These are phyloP conservation scores for Malassezia nana DNA, from an alignment of 1,284 basidiomycete genomes.

Conservation along the genomic window DNA sequence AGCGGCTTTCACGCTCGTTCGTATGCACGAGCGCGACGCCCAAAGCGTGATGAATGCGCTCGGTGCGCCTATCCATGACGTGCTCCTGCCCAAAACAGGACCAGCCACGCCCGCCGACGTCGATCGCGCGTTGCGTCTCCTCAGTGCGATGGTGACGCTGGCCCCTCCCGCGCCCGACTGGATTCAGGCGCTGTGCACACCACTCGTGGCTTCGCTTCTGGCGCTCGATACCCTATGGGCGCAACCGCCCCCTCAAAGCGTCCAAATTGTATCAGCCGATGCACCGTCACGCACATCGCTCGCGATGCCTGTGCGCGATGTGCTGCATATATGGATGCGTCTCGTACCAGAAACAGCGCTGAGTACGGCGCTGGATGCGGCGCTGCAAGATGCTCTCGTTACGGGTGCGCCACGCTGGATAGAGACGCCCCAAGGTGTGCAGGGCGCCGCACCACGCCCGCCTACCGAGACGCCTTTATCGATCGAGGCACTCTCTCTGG, in stretches of 20 bases:
- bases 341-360: conserved; percentile 20
- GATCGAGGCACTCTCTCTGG: not conserved
- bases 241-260: conserved; percentile 13
- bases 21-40: conserved; percentile 24
- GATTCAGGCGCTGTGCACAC: conserved; percentile 24
- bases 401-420: not conserved
- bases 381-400: not conserved
- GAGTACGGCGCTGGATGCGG: conserved; percentile 9
- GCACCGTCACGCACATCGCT: not conserved
- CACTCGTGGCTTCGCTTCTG: conserved; percentile 26
- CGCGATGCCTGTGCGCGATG: conserved; percentile 18
- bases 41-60: conserved; percentile 11
- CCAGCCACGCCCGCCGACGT: not conserved
- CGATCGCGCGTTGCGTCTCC: conserved; percentile 19
- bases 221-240: conserved; percentile 22
- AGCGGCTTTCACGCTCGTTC: conserved; percentile 27
- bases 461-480: not conserved
- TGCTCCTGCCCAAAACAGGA: not conserved
- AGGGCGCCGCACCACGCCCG: not conserved
- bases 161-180: conserved; percentile 36
- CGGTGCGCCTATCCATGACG: not conserved
- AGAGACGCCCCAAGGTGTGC: not conserved
- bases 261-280: not conserved
- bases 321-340: conserved; percentile 30
- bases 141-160: conserved; percentile 26